These are phyloP conservation scores for Annulohypoxylon nitens DNA, from an alignment of 495 filamentous ascomycete species.

Conservation along the genomic window DNA sequence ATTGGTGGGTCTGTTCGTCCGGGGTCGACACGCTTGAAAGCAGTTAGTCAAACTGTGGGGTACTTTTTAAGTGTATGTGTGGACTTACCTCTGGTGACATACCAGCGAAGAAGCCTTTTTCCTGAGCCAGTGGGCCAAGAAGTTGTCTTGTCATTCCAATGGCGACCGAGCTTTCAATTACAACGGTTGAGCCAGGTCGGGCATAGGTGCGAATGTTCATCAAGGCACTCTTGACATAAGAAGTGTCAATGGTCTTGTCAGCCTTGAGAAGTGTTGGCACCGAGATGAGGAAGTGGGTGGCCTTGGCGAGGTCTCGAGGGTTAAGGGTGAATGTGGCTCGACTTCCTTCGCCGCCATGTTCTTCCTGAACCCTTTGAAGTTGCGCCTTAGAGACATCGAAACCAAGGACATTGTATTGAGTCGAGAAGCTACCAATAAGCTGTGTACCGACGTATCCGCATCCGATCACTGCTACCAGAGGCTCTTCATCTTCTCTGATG, in stretches of 20 bases:
- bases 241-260: slow-evolving; percentile 53
- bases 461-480: slow-evolving; percentile 54
- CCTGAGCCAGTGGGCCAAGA: slow-evolving; percentile 46
- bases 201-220: slow-evolving; percentile 48
- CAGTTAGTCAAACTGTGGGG: slow-evolving; percentile 6
- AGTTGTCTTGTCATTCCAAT: slow-evolving; percentile 57
- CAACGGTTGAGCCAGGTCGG: slow-evolving; percentile 50
- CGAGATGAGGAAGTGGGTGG: slow-evolving; percentile 55
- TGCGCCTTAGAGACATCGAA: slow-evolving; percentile 53
- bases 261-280: slow-evolving; percentile 55
- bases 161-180: slow-evolving; percentile 56
- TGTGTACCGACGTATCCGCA: slow-evolving; percentile 56
- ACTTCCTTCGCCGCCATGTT: slow-evolving; percentile 34
- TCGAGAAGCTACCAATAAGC: slow-evolving; percentile 50
- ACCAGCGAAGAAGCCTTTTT: slow-evolving; percentile 48
- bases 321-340: slow-evolving; percentile 45
- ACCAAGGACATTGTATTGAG: slow-evolving; percentile 49
- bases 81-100: slow-evolving; percentile 55
- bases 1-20: slow-evolving; percentile 49
- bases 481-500: slow-evolving; percentile 40
- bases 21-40: slow-evolving; percentile 54
- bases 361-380: slow-evolving; percentile 27
- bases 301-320: slow-evolving; percentile 40
- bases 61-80: not conserved
- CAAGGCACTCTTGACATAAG: slow-evolving; percentile 49